These are phyloP conservation scores for Suillus variegatus DNA, from an alignment of 768 basidiomycete genomes.

Conservation along the genomic window DNA sequence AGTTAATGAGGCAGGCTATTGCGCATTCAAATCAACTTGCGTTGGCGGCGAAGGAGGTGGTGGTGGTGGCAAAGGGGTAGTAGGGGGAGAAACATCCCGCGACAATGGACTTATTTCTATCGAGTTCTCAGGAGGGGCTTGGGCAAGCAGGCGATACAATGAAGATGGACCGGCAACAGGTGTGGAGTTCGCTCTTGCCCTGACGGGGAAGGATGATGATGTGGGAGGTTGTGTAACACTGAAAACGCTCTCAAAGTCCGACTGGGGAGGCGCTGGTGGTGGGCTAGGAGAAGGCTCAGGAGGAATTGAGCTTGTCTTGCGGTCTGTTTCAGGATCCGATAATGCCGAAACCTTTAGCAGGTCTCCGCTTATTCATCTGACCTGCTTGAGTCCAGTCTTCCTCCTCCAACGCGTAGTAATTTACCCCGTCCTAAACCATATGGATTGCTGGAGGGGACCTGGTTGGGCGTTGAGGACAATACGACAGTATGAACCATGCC, in stretches of 20 bases:
- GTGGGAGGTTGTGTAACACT: slow-evolving; percentile 64
- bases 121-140: slow-evolving; percentile 49
- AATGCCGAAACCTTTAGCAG: slow-evolving; percentile 45
- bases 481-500: background rate
- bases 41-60: slow-evolving; percentile 35
- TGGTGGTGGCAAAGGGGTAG: slow-evolving; percentile 38
- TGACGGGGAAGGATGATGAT: slow-evolving; percentile 64
- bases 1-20: slow-evolving; percentile 35
- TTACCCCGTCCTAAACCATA: slow-evolving; percentile 87
- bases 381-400: slow-evolving; percentile 89
- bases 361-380: slow-evolving; percentile 58
- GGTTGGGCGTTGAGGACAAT: slow-evolving; percentile 7
- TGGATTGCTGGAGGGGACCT: slow-evolving; percentile 88
- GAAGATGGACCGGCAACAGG: slow-evolving; percentile 76
- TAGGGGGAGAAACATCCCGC: slow-evolving; percentile 32
- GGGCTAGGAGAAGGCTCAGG: slow-evolving; percentile 34
- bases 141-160: slow-evolving; percentile 75
- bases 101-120: slow-evolving; percentile 30
- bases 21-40: slow-evolving; percentile 9
- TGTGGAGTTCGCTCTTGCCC: slow-evolving; percentile 65
- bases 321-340: slow-evolving; percentile 42
- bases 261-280: slow-evolving; percentile 63
- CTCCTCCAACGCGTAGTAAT: slow-evolving; percentile 92
- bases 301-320: slow-evolving; percentile 24
- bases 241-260: slow-evolving; percentile 75